Evolutionary conservation across 768 basidiomycete genomes (phyloP).

Genomic region (Podaxis sp.): DNA sequence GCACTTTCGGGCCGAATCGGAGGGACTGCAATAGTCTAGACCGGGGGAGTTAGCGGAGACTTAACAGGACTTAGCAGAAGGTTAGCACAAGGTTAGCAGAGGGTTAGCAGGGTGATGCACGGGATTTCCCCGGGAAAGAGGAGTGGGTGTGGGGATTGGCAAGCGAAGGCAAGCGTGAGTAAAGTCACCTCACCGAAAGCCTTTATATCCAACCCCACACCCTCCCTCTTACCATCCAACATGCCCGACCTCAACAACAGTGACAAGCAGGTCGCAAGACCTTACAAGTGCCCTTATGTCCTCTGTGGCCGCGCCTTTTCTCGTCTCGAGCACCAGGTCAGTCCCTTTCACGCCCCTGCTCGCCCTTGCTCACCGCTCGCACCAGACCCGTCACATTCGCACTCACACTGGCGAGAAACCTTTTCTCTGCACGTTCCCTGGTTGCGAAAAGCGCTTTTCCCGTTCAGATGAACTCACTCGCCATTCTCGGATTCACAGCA

Average conservation of each 20-base stretch:
- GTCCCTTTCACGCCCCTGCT: constrained; percentile 10
- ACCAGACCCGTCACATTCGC: constrained; percentile 92
- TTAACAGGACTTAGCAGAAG: background rate
- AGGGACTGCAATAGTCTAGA: background rate
- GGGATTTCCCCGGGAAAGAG: background rate
- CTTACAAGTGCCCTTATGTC: constrained; percentile 94
- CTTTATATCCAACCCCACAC: constrained; percentile 8
- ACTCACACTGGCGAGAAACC: constrained; percentile 99
- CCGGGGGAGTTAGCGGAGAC: background rate
- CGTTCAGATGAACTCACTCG: constrained; percentile 98
- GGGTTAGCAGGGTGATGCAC: constrained; percentile 1
- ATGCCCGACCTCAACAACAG: constrained; percentile 14
- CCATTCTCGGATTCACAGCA: constrained; percentile 90
- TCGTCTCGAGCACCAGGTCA: constrained; percentile 91
- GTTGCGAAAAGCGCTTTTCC: constrained; percentile 98
- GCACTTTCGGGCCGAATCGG: constrained; percentile 10
- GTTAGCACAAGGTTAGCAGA: constrained; percentile 2
- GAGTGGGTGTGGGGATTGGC: background rate
- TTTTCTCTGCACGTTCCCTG: constrained; percentile 84
- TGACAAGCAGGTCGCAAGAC: constrained; percentile 46
- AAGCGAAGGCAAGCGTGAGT: constrained; percentile 2
- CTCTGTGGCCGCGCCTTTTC: constrained; percentile 95
- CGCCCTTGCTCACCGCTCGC: constrained; percentile 13
- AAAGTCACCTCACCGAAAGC: background rate
- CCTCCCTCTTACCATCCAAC: constrained; percentile 6